These are phyloP conservation scores for Leccinellum rugosiceps DNA, from an alignment of 768 basidiomycete genomes.

Conservation along the genomic window DNA sequence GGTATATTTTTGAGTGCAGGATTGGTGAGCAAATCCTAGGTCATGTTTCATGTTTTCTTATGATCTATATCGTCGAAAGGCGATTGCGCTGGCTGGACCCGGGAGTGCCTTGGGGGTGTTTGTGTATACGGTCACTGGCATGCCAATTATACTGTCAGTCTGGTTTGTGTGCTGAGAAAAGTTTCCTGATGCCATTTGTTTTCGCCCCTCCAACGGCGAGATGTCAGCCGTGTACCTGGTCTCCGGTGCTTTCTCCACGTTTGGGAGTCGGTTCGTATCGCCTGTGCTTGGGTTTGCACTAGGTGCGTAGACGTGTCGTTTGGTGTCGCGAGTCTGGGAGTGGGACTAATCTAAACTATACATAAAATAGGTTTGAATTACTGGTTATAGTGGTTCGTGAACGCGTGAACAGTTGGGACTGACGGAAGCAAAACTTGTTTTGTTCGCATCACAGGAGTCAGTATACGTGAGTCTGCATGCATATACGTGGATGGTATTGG, in stretches of 20 bases:
- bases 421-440: background rate
- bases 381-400: conserved; percentile 49
- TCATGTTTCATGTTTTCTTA: background rate
- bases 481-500: background rate
- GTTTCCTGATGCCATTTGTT: background rate
- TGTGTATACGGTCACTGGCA: conserved; percentile 58
- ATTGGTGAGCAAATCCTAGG: conserved; percentile 34
- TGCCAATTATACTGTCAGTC: conserved; percentile 51
- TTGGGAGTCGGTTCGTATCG: conserved; percentile 57
- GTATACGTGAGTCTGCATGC: conserved; percentile 31
- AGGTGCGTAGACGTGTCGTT: conserved; percentile 29
- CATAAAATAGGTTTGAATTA: conserved; percentile 50
- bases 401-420: background rate
- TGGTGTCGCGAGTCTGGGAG: background rate
- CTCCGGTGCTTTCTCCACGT: conserved; percentile 57
- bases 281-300: conserved; percentile 58
- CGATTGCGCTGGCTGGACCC: conserved; percentile 56
- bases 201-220: conserved; percentile 44
- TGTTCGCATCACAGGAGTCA: conserved; percentile 31
- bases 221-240: conserved; percentile 66
- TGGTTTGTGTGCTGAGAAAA: background rate
- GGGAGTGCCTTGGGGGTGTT: conserved; percentile 60
- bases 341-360: background rate
- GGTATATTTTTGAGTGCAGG: conserved; percentile 62
- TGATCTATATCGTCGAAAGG: conserved; percentile 26